Evolutionary conservation across 2,329 filamentous ascomycete species (phyloP), one percentile per base, ranked within the genome.

Genomic region (Arthrobotrys pseudoclavata): DNA sequence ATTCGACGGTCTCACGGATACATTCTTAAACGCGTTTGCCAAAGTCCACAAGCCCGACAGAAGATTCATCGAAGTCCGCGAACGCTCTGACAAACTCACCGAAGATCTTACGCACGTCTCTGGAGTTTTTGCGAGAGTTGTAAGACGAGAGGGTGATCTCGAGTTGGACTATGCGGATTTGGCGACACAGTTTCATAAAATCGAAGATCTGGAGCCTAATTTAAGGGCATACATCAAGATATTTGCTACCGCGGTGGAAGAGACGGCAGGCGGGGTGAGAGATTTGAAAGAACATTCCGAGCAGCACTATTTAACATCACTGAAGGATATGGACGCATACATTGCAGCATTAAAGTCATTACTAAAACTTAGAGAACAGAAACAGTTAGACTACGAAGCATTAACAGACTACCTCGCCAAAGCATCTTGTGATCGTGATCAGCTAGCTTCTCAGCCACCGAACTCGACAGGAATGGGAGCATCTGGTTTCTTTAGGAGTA

Each of bases 321-420:
- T 99, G 66, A 90, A 94, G 62, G 96, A 99, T 85, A 97, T 98
- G 94, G 92, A 96, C 81, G 91, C 94, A 26, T 99, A 98, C 84
- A 95, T 94, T 80, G 86, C 89, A n/a, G 91, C 94, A 0, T 86
- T 98, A 55, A 97, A 97, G 84, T 88, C 89, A 24, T 90, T 99
- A 4, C 89, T 99, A 79, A 97, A 97, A 84, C 93, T 93, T 0
- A 91, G 96, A 40, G 96, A 99, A 85, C 94, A 96, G 85, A 99
- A 99, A 83, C 96, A 99, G 84, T 91, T 99, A 72, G 96, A 99
- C 85, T 97, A 95, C 82, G 96, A 99, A 85, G 94, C 93, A 80
- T 87, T 99, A 37, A 97, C 94, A 29, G 95, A 98, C 83, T 98
- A 98, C 84, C 91, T 97, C 67, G 92, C 92, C 85, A 97, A 97